A percentile compares a stretch with the other conserved stretches of the same genome.
Conservation (phyloP, 2,329 filamentous ascomycete species). For the Sporothrix inflata region DNA sequence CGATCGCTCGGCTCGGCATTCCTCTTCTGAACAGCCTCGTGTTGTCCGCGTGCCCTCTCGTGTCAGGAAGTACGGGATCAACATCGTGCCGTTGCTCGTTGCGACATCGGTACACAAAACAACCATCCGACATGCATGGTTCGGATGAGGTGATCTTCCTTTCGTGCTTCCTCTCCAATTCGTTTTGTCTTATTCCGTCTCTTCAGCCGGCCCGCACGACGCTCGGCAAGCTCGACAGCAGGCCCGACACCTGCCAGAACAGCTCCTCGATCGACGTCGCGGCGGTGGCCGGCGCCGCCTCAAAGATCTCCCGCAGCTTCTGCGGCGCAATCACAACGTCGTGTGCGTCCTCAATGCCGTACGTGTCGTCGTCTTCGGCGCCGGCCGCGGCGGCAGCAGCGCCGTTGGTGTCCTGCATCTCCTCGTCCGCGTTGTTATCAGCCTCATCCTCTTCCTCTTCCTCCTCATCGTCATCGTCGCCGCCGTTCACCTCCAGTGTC, state of each 20-base stretch:
- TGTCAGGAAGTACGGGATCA: background rate
- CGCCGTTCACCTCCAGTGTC: slow-evolving; percentile 40
- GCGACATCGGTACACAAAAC: background rate
- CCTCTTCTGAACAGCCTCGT: slow-evolving; percentile 12
- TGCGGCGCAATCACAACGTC: slow-evolving; percentile 68
- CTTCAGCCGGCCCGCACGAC: slow-evolving; percentile 21
- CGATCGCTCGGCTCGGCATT: slow-evolving; percentile 20
- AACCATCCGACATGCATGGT: background rate
- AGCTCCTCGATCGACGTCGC: slow-evolving; percentile 74
- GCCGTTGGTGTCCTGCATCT: slow-evolving; percentile 49
- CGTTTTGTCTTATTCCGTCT: background rate
- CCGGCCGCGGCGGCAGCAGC: slow-evolving; percentile 43
- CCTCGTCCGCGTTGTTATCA: slow-evolving; percentile 47
- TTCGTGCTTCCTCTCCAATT: background rate
- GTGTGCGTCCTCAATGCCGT: slow-evolving; percentile 49
- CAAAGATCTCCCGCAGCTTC: slow-evolving; percentile 70
- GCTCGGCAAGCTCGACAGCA: slow-evolving; percentile 53
- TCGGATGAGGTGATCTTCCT: background rate
- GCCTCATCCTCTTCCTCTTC: slow-evolving; percentile 30
- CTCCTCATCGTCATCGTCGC: slow-evolving; percentile 39
- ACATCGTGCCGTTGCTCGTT: background rate
- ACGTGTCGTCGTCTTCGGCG: slow-evolving; percentile 40
- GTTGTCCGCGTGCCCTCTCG: background rate
- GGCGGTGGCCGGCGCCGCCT: slow-evolving; percentile 68
- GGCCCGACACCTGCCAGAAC: slow-evolving; percentile 70